Conservation (phyloP, 140 eudicot genomes). For the Bidens hawaiensis region DNA sequence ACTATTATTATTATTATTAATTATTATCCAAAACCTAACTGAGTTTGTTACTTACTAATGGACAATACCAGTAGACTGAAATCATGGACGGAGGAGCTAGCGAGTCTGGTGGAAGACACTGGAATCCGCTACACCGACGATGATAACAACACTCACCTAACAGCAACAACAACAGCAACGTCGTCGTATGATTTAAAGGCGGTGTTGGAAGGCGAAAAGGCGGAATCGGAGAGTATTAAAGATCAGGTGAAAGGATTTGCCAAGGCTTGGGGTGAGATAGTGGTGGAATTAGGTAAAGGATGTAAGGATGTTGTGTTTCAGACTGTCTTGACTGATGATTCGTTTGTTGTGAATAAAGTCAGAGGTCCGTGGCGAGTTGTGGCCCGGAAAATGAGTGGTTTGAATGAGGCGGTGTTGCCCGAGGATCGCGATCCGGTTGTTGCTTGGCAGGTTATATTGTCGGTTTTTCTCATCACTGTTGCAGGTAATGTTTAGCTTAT, state of each 20-base stretch:
- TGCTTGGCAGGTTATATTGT: conserved; percentile 65
- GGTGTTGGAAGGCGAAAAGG: conserved; percentile 28
- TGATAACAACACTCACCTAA: conserved; percentile 2
- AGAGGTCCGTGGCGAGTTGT: conserved; percentile 37
- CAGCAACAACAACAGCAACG: conserved; percentile 31
- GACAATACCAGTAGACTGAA: conserved; percentile 38
- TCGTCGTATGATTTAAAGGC: conserved; percentile 31
- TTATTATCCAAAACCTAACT: neutral
- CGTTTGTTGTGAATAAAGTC: conserved; percentile 49
- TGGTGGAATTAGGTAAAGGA: conserved; percentile 68
- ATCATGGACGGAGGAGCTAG: conserved; percentile 87
- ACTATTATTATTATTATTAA: too few relatives aligned
- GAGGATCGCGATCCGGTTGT: conserved; percentile 82
- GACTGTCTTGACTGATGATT: conserved; percentile 66
- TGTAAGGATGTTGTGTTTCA: conserved; percentile 75
- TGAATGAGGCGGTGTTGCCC: conserved; percentile 73
- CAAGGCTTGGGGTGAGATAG: conserved; percentile 85
- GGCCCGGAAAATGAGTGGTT: conserved; percentile 42
- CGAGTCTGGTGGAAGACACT: conserved; percentile 69
- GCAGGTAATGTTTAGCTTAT: too few relatives aligned
- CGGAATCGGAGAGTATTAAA: conserved; percentile 56
- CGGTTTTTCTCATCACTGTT: conserved; percentile 47
- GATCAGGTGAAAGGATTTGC: conserved; percentile 87
- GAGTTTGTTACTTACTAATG: too few relatives aligned
- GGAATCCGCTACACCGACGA: conserved; percentile 58